Evolutionary conservation across 352 stramenopile genomes (phyloP).

Genomic region (Globisporangium radiosum): DNA sequence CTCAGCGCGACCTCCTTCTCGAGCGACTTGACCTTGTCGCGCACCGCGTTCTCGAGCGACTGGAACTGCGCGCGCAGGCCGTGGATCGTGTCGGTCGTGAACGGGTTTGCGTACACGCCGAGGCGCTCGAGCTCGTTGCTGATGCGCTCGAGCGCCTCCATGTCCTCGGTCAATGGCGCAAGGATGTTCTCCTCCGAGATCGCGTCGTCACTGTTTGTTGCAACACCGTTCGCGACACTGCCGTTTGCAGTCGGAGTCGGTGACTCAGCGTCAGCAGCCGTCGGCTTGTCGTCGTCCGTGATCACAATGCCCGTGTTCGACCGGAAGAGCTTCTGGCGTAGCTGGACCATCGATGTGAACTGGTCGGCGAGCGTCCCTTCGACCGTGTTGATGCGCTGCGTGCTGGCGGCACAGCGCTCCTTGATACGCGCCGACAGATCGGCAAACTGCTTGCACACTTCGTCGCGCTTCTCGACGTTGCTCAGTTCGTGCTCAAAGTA

Average conservation of each 20-base stretch:
- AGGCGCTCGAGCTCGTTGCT: constrained; percentile 76
- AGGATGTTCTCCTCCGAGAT: constrained; percentile 20
- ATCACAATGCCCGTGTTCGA: constrained; percentile 37
- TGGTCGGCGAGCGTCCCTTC: constrained; percentile 73
- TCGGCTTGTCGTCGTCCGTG: constrained; percentile 21
- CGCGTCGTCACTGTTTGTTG: neutral
- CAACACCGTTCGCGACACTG: neutral
- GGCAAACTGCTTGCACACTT: constrained; percentile 72
- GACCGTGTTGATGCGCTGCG: constrained; percentile 72
- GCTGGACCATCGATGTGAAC: constrained; percentile 70
- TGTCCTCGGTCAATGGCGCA: constrained; percentile 52
- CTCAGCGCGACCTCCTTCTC: constrained; percentile 85
- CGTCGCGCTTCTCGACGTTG: constrained; percentile 70
- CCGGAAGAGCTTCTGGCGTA: constrained; percentile 65
- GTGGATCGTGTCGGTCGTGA: constrained; percentile 89
- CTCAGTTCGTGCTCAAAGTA: constrained; percentile 72
- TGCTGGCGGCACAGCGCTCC: constrained; percentile 65
- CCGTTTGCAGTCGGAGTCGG: constrained; percentile 2
- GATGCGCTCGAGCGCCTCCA: constrained; percentile 81
- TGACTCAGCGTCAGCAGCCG: neutral
- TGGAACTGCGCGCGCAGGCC: constrained; percentile 76
- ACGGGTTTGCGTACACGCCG: constrained; percentile 86
- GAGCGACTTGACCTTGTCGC: constrained; percentile 83
- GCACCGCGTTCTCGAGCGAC: constrained; percentile 71
- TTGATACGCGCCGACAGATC: constrained; percentile 68